A percentile compares a stretch with the other conserved stretches of the same genome.
These are phyloP conservation scores for Fusarium ramigenum DNA, from an alignment of 2,329 filamentous ascomycete species.

Conservation along the genomic window DNA sequence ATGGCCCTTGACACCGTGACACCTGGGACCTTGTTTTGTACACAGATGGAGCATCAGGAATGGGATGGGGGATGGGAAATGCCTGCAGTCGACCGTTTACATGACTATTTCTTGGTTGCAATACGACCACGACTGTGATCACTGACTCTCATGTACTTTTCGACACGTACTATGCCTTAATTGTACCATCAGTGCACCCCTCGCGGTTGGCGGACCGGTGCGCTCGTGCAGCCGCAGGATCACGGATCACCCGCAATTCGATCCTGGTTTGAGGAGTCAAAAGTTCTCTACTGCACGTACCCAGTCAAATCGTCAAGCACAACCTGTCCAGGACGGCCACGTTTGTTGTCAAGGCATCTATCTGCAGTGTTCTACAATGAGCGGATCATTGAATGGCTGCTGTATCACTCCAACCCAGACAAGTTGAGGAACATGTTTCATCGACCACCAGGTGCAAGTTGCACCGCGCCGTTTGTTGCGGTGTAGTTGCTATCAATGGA, in stretches of 20 bases:
- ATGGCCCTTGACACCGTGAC: slow-evolving; percentile 20
- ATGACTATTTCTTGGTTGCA: not conserved
- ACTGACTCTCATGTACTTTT: not conserved
- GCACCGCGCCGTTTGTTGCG: not conserved
- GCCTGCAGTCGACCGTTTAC: not conserved
- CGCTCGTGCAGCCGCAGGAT: slow-evolving; percentile 50
- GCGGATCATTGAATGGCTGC: slow-evolving; percentile 2
- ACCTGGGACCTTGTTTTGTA: slow-evolving; percentile 2
- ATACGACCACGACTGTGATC: not conserved
- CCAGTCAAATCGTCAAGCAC: slow-evolving; percentile 28
- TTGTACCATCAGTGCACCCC: slow-evolving; percentile 11
- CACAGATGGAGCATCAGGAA: not conserved
- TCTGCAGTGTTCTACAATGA: slow-evolving; percentile 18
- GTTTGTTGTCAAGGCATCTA: slow-evolving; percentile 35
- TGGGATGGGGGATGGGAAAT: not conserved
- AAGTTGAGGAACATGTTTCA: not conserved
- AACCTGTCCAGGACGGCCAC: slow-evolving; percentile 43
- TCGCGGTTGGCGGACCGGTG: slow-evolving; percentile 47
- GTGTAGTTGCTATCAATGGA: not conserved
- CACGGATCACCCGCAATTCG: slow-evolving; percentile 44
- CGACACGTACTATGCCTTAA: not conserved
- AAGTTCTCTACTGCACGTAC: slow-evolving; percentile 5
- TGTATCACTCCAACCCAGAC: not conserved
- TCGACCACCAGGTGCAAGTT: not conserved
- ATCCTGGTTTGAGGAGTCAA: slow-evolving; percentile 34